These are phyloP conservation scores for Gossypium bickii DNA, from an alignment of 345 rosid genomes.

Conservation along the genomic window DNA sequence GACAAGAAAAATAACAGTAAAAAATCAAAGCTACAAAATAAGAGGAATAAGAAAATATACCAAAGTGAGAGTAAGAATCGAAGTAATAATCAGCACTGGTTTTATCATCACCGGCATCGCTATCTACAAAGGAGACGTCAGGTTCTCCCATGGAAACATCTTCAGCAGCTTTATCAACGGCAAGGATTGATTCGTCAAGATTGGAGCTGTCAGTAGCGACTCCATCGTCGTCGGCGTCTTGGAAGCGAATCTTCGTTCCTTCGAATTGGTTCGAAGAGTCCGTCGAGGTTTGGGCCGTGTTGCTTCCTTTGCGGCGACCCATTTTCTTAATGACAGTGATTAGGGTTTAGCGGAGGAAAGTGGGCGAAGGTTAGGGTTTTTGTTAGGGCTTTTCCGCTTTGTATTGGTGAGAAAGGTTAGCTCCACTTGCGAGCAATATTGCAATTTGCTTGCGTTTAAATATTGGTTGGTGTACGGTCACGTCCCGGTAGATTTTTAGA, in stretches of 20 bases:
- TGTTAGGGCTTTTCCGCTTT: background rate
- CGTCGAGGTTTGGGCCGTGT: constrained; percentile 26
- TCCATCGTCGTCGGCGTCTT: constrained; percentile 46
- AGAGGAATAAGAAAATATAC: constrained; percentile 32
- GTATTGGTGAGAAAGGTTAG: background rate
- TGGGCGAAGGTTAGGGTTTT: constrained; percentile 28
- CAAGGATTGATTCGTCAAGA: constrained; percentile 30
- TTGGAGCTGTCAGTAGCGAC: constrained; percentile 38
- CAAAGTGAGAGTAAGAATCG: constrained; percentile 98
- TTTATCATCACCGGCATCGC: constrained; percentile 45
- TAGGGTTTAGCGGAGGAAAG: constrained; percentile 28
- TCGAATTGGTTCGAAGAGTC: constrained; percentile 15
- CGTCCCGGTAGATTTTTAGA: background rate
- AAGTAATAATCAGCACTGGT: constrained; percentile 99
- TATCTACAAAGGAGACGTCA: constrained; percentile 28
- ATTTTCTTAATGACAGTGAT: constrained; percentile 17
- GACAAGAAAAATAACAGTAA: background rate
- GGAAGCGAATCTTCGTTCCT: constrained; percentile 47
- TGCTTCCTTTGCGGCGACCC: constrained; percentile 38
- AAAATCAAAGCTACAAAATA: background rate
- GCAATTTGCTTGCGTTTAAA: background rate
- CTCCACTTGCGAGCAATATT: background rate
- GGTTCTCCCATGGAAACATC: constrained; percentile 54
- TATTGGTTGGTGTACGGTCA: background rate
- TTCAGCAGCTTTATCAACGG: constrained; percentile 31